Evolutionary conservation across 176 grass and related monocot genomes (phyloP), one percentile per base, ranked within the genome.

Genomic region (Hsuehochloa calcarea): DNA sequence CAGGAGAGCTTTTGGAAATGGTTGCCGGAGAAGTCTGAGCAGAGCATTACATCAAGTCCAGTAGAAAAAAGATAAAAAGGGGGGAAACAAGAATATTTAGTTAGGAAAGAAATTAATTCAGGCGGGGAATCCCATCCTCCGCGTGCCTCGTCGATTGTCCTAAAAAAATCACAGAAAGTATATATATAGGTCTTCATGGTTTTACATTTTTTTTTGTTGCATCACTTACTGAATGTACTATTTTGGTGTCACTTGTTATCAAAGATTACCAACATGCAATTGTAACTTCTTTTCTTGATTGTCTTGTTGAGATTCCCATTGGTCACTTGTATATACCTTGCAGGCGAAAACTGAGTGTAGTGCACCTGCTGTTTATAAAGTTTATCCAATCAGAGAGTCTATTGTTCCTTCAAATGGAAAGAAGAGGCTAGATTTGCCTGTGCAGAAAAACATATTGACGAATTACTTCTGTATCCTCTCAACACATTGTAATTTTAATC

Each of bases 381-480:
- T 59, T 43, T 74, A 74, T 86, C 35, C 58, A 82, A 44, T 49
- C 51, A 97, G 87, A 82, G 88, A 79, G 44, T 83, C 65, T 87
- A 39, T 37, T 77, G 55, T 55, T 39, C 66, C 88, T 81, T 70
- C 91, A 83, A 82, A 61, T 87, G 86, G 83, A 79, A 93, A 84
- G 76, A 98, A 87, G 84, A 92, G 58, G 39, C 71, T 95, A 87
- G 91, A 89, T 84, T 88, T 98, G 80, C 95, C 95, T 60, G 89
- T 98, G 65, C 95, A 98, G 82, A 91, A 91, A 88, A 98, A 98
- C 75, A 68, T 98, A 27, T 83, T 98, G 84, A 98, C 93, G 72
- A 98, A 98, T 86, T 97, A 97, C 75, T 98, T 98, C 65, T 98
- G 95, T 98, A 98, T 98, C 95, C 95, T 88, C 44, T 87, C 68